Percentiles rank a stretch among this genome's conserved stretches.
Conservation (phyloP, 1,284 basidiomycete species). For the Albatrellus sp. region DNA sequence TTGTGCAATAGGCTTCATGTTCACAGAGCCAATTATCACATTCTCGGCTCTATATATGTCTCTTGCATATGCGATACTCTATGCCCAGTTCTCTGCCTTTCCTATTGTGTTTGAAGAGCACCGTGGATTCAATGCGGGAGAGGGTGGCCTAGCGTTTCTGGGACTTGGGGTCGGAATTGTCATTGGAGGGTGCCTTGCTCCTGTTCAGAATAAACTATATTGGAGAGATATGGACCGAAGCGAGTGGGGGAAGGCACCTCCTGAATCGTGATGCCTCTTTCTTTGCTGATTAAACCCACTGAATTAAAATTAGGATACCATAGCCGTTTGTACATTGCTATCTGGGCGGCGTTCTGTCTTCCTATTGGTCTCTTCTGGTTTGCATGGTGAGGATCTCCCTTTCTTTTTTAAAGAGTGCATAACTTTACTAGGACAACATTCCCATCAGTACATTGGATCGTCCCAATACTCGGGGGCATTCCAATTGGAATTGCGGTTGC, state of each 20-base stretch:
- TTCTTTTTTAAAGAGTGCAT: too few relatives aligned
- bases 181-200: too few relatives aligned
- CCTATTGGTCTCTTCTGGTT: constrained; percentile 53
- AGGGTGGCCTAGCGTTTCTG: constrained; percentile 55
- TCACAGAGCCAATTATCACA: constrained; percentile 59
- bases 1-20: constrained; percentile 36
- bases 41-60: constrained; percentile 56
- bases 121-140: constrained; percentile 50
- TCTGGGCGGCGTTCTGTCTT: not conserved
- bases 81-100: constrained; percentile 63
- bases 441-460: constrained; percentile 57
- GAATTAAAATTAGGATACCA: too few relatives aligned
- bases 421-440: too few relatives aligned
- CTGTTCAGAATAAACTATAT: constrained; percentile 42
- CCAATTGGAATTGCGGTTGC: constrained; percentile 50
- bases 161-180: constrained; percentile 65
- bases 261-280: not conserved
- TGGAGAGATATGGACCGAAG: constrained; percentile 28
- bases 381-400: too few relatives aligned
- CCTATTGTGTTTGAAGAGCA: constrained; percentile 54
- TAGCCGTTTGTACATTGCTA: not conserved
- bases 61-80: constrained; percentile 63
- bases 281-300: not conserved
- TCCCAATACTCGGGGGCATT: constrained; percentile 50
- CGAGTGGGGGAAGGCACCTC: not conserved